Base-by-base conservation (phyloP, 495 filamentous ascomycete species). In the Melanomma pulvis-pyrius region DNA sequence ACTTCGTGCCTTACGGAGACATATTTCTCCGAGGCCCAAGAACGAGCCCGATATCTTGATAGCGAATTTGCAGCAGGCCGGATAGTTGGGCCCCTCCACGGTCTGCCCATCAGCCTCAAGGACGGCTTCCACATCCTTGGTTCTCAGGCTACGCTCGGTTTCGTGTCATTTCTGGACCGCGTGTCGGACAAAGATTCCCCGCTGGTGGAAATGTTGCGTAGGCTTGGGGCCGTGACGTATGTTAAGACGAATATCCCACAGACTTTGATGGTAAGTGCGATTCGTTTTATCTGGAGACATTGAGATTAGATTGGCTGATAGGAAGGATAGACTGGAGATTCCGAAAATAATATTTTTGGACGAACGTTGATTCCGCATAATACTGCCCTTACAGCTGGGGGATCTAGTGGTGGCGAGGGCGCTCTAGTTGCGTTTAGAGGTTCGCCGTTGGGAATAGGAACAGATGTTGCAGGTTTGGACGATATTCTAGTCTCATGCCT, bases 351-450 rank as follows among this genome's bases (percentile, higher is more conserved):
- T 60, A 79, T 84, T 54, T 81, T 84, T 34, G 77, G 73, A 2
- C 78, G 79, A 61, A 83, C 81, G 0, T 71, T 77, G 61, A 84
- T 83, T 61, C 81, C 82, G 0, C 73, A 72, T 56, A 83, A 83
- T 56, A 72, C 78, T 7, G 62, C 75, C 1, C 72, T 82, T 0
- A 79, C 79, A 0, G 74, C 69, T 48, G 82, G 81, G 19, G 82
- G 82, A 1, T 71, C 67, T 32, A 78, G 74, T 2, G 77, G 78
- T 12, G 78, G 78, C 7, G 76, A 79, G 62, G 74, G 72, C n/a
- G 77, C 77, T 1, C 51, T 79, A 11, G 66, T 75, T 29, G 75
- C 61, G 0, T 67, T 77, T 24, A 60, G 73, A 30, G 77, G 76
- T 0, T 70, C 71, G 19, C 48, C 65, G 0, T 26, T 78, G 7